Percentiles rank a stretch among this genome's conserved stretches.
phyloP scores from a whole-genome alignment of 768 basidiomycete genomes.

The Holtermannia corniformis region DNA sequence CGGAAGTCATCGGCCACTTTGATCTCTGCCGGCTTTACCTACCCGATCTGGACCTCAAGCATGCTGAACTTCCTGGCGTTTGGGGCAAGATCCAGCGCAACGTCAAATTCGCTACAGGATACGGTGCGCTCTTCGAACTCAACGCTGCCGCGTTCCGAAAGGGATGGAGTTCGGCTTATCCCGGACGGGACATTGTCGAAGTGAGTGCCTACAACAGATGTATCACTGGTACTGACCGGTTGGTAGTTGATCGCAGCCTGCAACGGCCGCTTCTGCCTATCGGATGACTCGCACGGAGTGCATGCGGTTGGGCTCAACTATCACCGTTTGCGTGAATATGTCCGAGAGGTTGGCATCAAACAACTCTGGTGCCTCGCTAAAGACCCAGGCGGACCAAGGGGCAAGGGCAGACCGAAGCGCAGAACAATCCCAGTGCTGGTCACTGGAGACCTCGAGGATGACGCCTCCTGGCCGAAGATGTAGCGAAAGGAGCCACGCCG shows the following conservation, averaged over 20 bases:
- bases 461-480: background rate
- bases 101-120: constrained; percentile 57
- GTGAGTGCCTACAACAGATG: constrained; percentile 47
- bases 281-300: constrained; percentile 93
- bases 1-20: constrained; percentile 86
- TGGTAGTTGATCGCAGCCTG: constrained; percentile 58
- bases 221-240: constrained; percentile 1
- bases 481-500: no score
- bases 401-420: background rate
- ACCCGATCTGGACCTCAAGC: constrained; percentile 48
- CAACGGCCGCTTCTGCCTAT: constrained; percentile 70
- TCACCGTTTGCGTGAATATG: constrained; percentile 54
- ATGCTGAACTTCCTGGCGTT: constrained; percentile 45
- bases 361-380: constrained; percentile 43
- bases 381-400: background rate
- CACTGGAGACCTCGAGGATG: background rate
- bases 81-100: constrained; percentile 66
- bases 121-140: constrained; percentile 87
- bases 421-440: background rate
- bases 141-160: constrained; percentile 91
- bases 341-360: constrained; percentile 51
- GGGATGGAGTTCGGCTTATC: constrained; percentile 77
- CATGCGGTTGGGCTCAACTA: constrained; percentile 84
- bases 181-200: constrained; percentile 64
- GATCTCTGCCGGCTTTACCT: constrained; percentile 83